These are phyloP conservation scores for Fomitopsis palustris DNA, from an alignment of 1,284 basidiomycete species.

Conservation along the genomic window DNA sequence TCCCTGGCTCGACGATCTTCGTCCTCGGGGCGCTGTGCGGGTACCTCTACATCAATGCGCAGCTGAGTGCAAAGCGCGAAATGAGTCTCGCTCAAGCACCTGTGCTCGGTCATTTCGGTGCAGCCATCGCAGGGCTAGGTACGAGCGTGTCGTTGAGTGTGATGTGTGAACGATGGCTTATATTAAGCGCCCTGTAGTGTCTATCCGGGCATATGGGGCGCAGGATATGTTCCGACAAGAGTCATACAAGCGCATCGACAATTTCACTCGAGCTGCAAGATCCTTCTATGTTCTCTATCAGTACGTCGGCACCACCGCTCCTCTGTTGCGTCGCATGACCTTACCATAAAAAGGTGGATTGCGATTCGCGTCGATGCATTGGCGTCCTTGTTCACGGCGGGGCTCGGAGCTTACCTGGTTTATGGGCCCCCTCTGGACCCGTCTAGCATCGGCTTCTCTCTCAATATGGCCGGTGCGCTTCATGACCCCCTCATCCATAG, in stretches of 20 bases:
- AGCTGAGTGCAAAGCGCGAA: conserved; percentile 74
- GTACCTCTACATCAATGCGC: conserved; percentile 61
- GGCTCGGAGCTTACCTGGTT: conserved; percentile 50
- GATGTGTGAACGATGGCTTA: background rate
- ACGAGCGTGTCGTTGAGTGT: no score
- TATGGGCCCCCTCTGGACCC: conserved; percentile 38
- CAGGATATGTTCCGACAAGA: conserved; percentile 44
- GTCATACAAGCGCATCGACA: conserved; percentile 44
- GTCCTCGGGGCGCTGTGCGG: conserved; percentile 42
- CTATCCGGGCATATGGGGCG: conserved; percentile 61
- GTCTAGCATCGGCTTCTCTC: conserved; percentile 45
- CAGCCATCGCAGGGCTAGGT: conserved; percentile 66
- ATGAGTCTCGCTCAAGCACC: conserved; percentile 67
- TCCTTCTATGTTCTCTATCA: conserved; percentile 54
- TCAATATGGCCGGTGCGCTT: conserved; percentile 43
- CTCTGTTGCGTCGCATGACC: background rate
- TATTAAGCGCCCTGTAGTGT: conserved; percentile 34
- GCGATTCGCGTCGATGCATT: conserved; percentile 37
- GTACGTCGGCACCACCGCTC: conserved; percentile 19
- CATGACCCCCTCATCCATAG: background rate
- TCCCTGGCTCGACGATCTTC: conserved; percentile 38
- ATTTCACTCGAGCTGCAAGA: conserved; percentile 41
- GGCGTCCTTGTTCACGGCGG: conserved; percentile 46
- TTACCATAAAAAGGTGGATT: conserved; percentile 14
- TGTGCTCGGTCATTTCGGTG: conserved; percentile 67